A percentile compares a stretch with the other conserved stretches of the same genome.
These are phyloP conservation scores for Russula olivacea DNA, from an alignment of 768 basidiomycete species.

Conservation along the genomic window DNA sequence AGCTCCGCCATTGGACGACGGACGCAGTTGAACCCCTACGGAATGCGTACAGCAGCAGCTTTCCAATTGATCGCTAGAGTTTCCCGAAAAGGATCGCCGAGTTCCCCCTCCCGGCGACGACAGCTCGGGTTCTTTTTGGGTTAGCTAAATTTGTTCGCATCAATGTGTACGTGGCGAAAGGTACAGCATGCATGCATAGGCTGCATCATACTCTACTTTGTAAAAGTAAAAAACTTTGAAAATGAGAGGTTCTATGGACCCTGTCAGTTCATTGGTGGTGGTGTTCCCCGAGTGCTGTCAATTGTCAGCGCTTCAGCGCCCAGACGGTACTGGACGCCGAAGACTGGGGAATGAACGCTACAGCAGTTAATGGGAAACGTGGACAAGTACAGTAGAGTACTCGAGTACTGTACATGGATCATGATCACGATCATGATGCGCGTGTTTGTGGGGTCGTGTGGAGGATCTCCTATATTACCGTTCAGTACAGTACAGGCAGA, in stretches of 20 bases:
- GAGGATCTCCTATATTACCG: not conserved
- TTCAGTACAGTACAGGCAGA: not conserved
- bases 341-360: constrained; percentile 1
- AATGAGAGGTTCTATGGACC: not conserved
- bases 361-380: not conserved
- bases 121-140: not conserved
- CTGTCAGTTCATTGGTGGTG: not conserved
- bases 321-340: constrained; percentile 1
- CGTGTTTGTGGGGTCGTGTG: not conserved
- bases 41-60: not conserved
- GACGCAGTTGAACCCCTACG: not conserved
- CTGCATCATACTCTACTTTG: too few relatives aligned
- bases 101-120: too few relatives aligned
- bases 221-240: not conserved
- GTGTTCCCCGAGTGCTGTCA: not conserved
- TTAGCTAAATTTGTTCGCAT: not conserved
- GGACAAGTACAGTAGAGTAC: not conserved
- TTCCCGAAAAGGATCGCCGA: not conserved
- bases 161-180: constrained; percentile 4
- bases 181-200: too few relatives aligned
- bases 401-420: not conserved
- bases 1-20: not conserved
- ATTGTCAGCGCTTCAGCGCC: not conserved
- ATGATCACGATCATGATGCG: constrained; percentile 1
- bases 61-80: constrained; percentile 1